Evolutionary conservation across 2,329 filamentous ascomycete species (phyloP), one percentile per base, ranked within the genome.

Genomic region (Pseudogymnoascus sp.): DNA sequence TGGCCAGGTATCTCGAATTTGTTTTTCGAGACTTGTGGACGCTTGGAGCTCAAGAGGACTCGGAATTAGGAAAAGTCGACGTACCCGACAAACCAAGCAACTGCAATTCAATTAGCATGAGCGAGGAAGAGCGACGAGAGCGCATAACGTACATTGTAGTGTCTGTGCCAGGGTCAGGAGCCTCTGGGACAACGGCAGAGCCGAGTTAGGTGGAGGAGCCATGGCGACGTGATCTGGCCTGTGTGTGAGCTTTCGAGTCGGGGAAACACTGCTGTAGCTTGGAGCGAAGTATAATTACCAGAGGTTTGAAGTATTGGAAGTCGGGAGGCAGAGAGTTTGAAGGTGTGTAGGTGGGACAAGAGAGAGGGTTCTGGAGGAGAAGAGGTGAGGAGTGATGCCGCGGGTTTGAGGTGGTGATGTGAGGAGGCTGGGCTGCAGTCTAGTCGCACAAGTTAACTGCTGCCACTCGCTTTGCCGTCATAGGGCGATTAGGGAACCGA

Each of bases 1-100:
- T 19, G 31, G 63, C 59, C 26, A 56, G 46, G 46, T 56, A 31
- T 56, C 46, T 56, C 46, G 46, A 6, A 56, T 33, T 33, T 29
- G 17, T 19, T 33, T 33, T 33, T 62, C 17, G 56, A 23, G 62
- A 29, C 42, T 38, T 61, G 35, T 62, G 40, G 40, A 26, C 17
- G 26, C 29, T 35, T 38, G 59, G 53, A 33, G 31, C 50, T 37
- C 21, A 3, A 37, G n/a, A 17, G 62, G 31, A 37, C 19, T 38
- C 59, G 59, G 35, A 26, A 60, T 38, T 65, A 68, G 17, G 59
- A 60, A 62, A 61, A 56, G 42, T 46, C 63, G 63, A 86, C 89
- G 68, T 88, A 92, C 88, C 89, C 89, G 71, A 85, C 80, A 74
- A 92, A 93, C 90, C 90, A 93, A 72, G 84, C 89, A 73, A 93